These are phyloP conservation scores for Paramecium sexaurelia DNA, from an alignment of 73 alveolate genomes.

Conservation along the genomic window DNA sequence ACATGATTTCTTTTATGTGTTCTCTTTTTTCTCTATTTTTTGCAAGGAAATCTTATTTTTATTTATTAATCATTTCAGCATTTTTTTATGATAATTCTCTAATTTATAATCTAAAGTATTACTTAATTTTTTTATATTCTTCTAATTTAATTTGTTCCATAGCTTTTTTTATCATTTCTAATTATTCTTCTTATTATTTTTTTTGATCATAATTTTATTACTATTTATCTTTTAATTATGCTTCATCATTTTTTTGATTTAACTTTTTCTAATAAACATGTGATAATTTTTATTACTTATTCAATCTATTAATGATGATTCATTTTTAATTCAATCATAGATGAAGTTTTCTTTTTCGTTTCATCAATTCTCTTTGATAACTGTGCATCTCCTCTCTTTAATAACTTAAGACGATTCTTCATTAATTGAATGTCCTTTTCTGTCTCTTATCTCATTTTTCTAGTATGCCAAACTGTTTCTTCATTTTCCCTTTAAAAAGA, in stretches of 20 bases:
- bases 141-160: conserved; percentile 38
- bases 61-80: conserved; percentile 31
- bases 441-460: conserved; percentile 30
- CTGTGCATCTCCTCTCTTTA: conserved; percentile 30
- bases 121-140: conserved; percentile 32
- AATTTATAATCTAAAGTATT: not conserved
- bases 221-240: not conserved
- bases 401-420: conserved; percentile 13
- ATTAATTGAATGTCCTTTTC: conserved; percentile 28
- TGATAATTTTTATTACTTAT: not conserved
- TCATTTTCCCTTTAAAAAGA: conserved; percentile 26
- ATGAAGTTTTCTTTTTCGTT: conserved; percentile 47
- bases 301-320: conserved; percentile 21
- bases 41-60: not conserved
- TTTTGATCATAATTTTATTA: not conserved
- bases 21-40: conserved; percentile 32
- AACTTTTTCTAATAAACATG: not conserved
- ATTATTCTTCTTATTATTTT: not conserved
- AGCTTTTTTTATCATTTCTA: not conserved
- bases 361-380: conserved; percentile 42
- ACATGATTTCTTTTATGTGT: conserved; percentile 4
- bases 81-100: not conserved
- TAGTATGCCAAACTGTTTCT: conserved; percentile 51
- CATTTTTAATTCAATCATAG: conserved; percentile 44
- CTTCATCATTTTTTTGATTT: conserved; percentile 23